Base-by-base conservation (phyloP, 441 rosid genomes). In the Euphorbia schlechtendalii region DNA sequence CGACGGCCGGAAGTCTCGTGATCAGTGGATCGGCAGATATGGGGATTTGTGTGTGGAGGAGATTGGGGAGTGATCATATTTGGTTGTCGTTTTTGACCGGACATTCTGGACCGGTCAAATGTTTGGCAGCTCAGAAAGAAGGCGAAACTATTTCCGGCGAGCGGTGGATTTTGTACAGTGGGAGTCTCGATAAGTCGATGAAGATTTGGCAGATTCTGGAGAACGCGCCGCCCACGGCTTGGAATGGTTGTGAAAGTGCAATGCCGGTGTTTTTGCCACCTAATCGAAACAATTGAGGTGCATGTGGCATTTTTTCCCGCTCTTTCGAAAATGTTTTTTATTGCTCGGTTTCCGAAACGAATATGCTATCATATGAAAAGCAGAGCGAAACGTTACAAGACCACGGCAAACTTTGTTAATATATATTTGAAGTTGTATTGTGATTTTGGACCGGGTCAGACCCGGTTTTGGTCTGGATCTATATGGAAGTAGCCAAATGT, bases 151-250 rank as follows among this genome's bases (percentile, higher is more conserved):
- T 45, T 15, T 62, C 83, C 0, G 76, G 71, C 12, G 88, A 84
- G 68, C 68, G 83, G 65, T 90, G 96, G 96, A 83, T 82, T 27
- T 74, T 90, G 66, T 93, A 90, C 64, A 90, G 98, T 45, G 98
- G 97, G 24, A 92, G 98, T 72, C 71, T 92, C 60, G 97, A 92
- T 61, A 86, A 85, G 74, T 84, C 96, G 10, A 92, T 92, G 67
- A 92, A 88, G 69, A 84, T 92, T 80, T 92, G 98, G 96, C 75
- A 88, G 56, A 84, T 90, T 18, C 85, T 83, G 3, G 97, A 89
- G 73, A 69, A 52, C 45, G 81, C 89, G 0, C 86, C 85, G 10
- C 80, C 89, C 8, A 34, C 76, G 77, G 56, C 64, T 30, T 69
- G 81, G 63, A 67, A 51, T 20, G 70, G 60, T 1, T 72, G 67